phyloP scores from a whole-genome alignment of 139 green algal species.

The Chlamydomonas sphaeroides region DNA sequence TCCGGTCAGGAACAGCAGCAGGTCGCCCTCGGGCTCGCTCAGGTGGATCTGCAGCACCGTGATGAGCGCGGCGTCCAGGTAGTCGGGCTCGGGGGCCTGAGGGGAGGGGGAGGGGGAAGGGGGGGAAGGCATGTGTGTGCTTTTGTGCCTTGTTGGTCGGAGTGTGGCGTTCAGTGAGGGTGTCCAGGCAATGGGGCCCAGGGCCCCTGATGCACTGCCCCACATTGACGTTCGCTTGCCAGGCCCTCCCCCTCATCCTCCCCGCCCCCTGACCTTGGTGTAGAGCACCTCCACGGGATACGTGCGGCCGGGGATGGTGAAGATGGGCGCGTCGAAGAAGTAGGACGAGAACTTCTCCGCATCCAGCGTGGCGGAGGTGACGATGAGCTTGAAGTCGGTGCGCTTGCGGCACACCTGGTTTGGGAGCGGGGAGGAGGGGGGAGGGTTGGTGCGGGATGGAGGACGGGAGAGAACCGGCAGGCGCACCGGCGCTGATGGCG shows the following conservation, averaged over 20 bases:
- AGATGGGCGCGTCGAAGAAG: slow-evolving; percentile 95
- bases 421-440: not conserved
- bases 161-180: no score
- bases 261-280: slow-evolving; percentile 55
- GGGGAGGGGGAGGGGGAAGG: not conserved
- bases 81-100: slow-evolving; percentile 86
- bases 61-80: slow-evolving; percentile 95
- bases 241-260: no score
- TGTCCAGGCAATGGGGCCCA: no score
- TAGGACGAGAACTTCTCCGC: slow-evolving; percentile 96
- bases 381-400: slow-evolving; percentile 76
- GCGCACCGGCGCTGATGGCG: no score
- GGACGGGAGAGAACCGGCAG: no score
- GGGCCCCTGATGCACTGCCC: no score
- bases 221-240: no score
- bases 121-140: not conserved
- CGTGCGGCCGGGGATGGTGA: slow-evolving; percentile 89
- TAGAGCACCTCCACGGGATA: slow-evolving; percentile 98
- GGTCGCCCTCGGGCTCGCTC: slow-evolving; percentile 83
- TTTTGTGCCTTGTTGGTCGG: not conserved
- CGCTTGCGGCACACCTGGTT: slow-evolving; percentile 45
- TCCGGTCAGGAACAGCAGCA: slow-evolving; percentile 93
- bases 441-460: not conserved
- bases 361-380: slow-evolving; percentile 95
- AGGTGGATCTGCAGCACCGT: slow-evolving; percentile 97